phyloP scores from a whole-genome alignment of 1,284 basidiomycete genomes.

The Agaricales sp. region DNA sequence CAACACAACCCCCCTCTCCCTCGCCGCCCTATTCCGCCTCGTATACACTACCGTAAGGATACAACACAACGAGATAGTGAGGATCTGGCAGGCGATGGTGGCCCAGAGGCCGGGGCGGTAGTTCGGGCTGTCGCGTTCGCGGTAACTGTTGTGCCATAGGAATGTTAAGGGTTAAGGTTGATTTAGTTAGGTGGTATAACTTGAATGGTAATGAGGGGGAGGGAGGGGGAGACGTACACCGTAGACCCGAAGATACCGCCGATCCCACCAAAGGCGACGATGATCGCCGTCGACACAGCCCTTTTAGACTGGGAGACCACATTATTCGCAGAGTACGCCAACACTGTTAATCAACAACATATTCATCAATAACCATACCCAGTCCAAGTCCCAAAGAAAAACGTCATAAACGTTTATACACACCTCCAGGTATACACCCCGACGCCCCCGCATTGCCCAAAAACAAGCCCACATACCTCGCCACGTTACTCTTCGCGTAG shows the following conservation, averaged over 20 bases:
- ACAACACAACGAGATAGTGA: slow-evolving; percentile 24
- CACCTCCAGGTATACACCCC: slow-evolving; percentile 27
- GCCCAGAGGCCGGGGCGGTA: slow-evolving; percentile 5
- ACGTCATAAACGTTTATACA: slow-evolving; percentile 36
- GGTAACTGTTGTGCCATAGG: neutral
- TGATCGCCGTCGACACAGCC: slow-evolving; percentile 31
- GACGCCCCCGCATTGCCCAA: slow-evolving; percentile 30
- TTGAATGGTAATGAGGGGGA: no score
- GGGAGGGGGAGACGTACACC: slow-evolving; percentile 21
- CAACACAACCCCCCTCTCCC: slow-evolving; percentile 13
- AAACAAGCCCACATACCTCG: slow-evolving; percentile 31
- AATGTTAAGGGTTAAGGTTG: neutral
- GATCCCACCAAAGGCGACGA: slow-evolving; percentile 30
- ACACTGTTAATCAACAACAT: slow-evolving; percentile 26
- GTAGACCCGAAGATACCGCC: slow-evolving; percentile 33
- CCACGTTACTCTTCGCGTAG: slow-evolving; percentile 23
- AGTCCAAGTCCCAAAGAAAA: neutral
- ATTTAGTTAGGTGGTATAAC: no score
- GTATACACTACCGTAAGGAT: slow-evolving; percentile 23
- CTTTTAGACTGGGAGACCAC: slow-evolving; percentile 34
- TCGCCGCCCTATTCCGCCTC: slow-evolving; percentile 20
- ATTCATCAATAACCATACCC: no score
- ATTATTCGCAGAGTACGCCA: slow-evolving; percentile 25
- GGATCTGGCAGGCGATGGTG: slow-evolving; percentile 24
- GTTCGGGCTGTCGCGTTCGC: neutral